Evolutionary conservation across 1,284 basidiomycete genomes (phyloP).

Genomic region (Ceratobasidium sp.): DNA sequence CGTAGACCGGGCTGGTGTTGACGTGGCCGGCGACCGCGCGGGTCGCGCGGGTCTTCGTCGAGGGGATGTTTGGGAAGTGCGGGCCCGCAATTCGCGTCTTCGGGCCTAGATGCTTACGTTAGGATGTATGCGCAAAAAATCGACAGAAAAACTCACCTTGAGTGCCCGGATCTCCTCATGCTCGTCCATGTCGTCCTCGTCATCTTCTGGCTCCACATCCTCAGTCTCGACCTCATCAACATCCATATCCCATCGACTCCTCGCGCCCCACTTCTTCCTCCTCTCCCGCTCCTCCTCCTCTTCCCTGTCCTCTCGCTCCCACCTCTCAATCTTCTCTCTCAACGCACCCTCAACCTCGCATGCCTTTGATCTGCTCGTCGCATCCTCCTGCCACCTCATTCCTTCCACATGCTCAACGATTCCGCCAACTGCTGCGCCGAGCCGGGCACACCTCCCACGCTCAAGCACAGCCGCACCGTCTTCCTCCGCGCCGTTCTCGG

Average conservation of each 20-base stretch:
- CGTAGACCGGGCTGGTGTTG: conserved; percentile 57
- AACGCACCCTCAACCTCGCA: conserved; percentile 79
- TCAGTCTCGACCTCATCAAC: conserved; percentile 70
- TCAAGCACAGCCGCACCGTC: conserved; percentile 54
- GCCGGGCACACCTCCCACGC: conserved; percentile 75
- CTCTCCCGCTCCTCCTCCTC: conserved; percentile 76
- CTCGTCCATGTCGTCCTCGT: conserved; percentile 71
- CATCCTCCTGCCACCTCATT: conserved; percentile 72
- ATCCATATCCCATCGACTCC: conserved; percentile 43
- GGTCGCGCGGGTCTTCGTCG: conserved; percentile 59
- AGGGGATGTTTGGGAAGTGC: conserved; percentile 24
- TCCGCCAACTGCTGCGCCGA: conserved; percentile 77
- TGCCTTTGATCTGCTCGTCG: conserved; percentile 67
- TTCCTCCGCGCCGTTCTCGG: conserved; percentile 68
- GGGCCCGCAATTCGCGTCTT: conserved; percentile 70
- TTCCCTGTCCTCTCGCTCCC: conserved; percentile 75
- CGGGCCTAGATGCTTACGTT: conserved; percentile 65
- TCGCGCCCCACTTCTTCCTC: conserved; percentile 63
- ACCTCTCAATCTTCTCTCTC: conserved; percentile 74
- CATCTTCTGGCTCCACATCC: conserved; percentile 54
- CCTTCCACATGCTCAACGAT: conserved; percentile 82
- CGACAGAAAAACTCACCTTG: conserved; percentile 65
- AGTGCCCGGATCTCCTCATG: conserved; percentile 78
- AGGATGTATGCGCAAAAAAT: conserved; percentile 38
- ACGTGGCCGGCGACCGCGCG: conserved; percentile 58